Evolutionary conservation across 176 grass and related monocot species (phyloP), one percentile per base, ranked within the genome.

Genomic region (Oryza glumipatula): DNA sequence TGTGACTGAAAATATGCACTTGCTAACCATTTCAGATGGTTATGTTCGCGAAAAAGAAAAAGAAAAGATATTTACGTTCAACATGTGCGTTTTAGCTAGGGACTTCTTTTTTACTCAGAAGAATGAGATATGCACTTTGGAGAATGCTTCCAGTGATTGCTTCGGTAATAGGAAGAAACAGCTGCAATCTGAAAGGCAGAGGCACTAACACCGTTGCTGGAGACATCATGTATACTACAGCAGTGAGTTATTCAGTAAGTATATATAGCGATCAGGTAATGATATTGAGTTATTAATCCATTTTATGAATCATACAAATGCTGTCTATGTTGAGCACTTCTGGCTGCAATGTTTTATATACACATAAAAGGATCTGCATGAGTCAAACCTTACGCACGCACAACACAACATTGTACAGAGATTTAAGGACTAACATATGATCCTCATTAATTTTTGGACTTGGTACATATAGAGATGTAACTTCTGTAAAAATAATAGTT

Each of bases 271-370:
- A 22, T 63, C 68, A 44, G 38, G n/a, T 38, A 41, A 51, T 21
- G 47, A 11, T 80, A 16, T 87, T 87, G 6, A 76, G 38, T 67
- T 78, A 3, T 1, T 19, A 67, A 12, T 83, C 64, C 30, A 72
- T 72, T 83, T 76, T 45, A 75, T 85, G 24, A 35, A 78, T 76
- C 67, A 67, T 46, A 47, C 32, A 63, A 73, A 75, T 80, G 11
- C 41, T 75, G 11, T 75, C 28, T 19, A n/a, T 77, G 32, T 44
- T 66, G n/a, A 45, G 63, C 22, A 46, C 21, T 46, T 23, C 72
- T 77, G 17, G 3, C 6, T 72, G 16, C 43, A 81, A 76, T 80
- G 14, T 11, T 26, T 54, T 76, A 3, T 3, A 36, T 79, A 69
- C 12, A 10, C 52, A 70, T 72, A 78, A 11, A 66, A 36, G 14